A percentile compares a stretch with the other conserved stretches of the same genome.
Conservation (phyloP, 257 asterid species). For the Fraxinus anomala region DNA sequence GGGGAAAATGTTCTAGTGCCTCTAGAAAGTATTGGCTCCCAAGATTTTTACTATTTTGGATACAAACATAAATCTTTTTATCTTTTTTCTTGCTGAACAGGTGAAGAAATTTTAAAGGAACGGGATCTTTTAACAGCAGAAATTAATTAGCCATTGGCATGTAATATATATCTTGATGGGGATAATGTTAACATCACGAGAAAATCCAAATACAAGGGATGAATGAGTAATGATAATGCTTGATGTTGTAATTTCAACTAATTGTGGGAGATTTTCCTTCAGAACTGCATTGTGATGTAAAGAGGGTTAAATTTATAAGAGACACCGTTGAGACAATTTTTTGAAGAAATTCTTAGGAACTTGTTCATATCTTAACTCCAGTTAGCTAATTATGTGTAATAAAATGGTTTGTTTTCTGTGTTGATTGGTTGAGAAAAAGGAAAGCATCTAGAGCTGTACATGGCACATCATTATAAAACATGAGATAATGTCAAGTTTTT, state of each 20-base stretch:
- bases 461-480: background rate
- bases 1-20: background rate
- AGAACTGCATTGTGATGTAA: background rate
- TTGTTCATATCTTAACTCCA: background rate
- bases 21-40: background rate
- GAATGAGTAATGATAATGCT: background rate
- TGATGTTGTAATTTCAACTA: background rate
- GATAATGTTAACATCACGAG: background rate
- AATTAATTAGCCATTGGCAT: background rate
- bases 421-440: conserved; percentile 13
- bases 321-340: conserved; percentile 2
- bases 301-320: background rate
- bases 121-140: background rate
- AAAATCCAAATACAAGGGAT: background rate
- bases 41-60: background rate
- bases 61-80: background rate
- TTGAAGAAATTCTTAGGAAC: conserved; percentile 6
- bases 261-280: conserved; percentile 3
- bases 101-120: background rate
- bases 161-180: background rate
- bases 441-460: background rate
- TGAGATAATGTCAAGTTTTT: background rate
- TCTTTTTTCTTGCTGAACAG: background rate
- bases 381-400: background rate
- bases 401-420: background rate